Conservation (phyloP, 2,329 filamentous ascomycete species). For the Hypoxylon sp. region DNA sequence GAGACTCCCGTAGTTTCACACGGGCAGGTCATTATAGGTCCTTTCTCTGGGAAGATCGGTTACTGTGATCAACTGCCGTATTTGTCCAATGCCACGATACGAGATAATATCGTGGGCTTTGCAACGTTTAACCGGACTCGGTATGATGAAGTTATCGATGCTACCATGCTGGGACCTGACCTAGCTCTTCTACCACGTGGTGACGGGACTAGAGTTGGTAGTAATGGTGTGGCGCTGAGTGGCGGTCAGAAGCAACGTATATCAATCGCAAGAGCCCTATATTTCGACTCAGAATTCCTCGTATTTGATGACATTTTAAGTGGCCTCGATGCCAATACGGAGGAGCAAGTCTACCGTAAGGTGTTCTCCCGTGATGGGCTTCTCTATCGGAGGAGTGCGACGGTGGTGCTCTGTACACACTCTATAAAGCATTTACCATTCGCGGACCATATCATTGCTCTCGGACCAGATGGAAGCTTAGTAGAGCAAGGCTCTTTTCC, state of each 20-base stretch:
- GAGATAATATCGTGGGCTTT: conserved; percentile 53
- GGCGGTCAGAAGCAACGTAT: conserved; percentile 64
- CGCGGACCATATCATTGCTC: conserved; percentile 64
- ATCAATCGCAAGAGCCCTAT: conserved; percentile 55
- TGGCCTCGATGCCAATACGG: conserved; percentile 55
- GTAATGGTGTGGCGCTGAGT: conserved; percentile 62
- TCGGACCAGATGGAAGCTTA: conserved; percentile 59
- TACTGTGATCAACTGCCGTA: conserved; percentile 59
- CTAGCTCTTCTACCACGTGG: conserved; percentile 56
- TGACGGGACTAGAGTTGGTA: conserved; percentile 60
- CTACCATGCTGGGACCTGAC: conserved; percentile 49
- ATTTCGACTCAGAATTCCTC: conserved; percentile 51
- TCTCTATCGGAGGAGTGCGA: conserved; percentile 45
- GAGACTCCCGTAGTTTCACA: conserved; percentile 52
- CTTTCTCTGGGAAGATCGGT: conserved; percentile 49
- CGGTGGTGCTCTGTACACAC: conserved; percentile 58
- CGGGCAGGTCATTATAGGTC: conserved; percentile 46
- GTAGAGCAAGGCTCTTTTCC: conserved; percentile 62
- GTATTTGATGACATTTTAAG: conserved; percentile 58
- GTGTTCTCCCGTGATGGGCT: conserved; percentile 53
- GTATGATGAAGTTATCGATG: conserved; percentile 51
- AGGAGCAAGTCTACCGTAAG: conserved; percentile 52
- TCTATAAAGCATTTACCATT: conserved; percentile 58
- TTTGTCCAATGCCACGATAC: conserved; percentile 55
- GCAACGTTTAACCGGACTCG: conserved; percentile 45